Conservation (phyloP, 2,329 filamentous ascomycete genomes). For the Herpotrichia juniperi region DNA sequence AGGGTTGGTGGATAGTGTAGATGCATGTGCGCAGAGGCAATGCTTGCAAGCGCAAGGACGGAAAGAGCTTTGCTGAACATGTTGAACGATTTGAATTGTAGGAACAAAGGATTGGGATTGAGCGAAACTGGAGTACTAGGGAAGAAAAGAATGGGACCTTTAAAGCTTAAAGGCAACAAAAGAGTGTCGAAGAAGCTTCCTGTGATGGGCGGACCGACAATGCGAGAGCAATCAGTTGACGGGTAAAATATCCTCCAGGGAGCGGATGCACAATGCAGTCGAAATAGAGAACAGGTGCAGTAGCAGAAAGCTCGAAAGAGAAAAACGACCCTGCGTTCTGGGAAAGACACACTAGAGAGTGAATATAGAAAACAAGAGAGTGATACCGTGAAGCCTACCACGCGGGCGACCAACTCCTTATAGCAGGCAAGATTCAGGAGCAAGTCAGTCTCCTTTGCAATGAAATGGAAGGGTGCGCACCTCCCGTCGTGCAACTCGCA, state of each 20-base stretch:
- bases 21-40: constrained; percentile 49
- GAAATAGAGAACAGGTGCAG: constrained; percentile 12
- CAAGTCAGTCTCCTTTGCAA: not conserved
- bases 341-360: constrained; percentile 35
- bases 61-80: constrained; percentile 37
- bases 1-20: constrained; percentile 52
- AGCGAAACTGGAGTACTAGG: not conserved
- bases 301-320: constrained; percentile 30
- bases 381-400: constrained; percentile 17
- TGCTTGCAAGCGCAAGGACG: constrained; percentile 34
- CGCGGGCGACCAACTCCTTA: constrained; percentile 12
- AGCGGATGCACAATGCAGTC: constrained; percentile 13
- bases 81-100: constrained; percentile 5
- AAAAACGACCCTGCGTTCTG: constrained; percentile 38
- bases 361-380: constrained; percentile 33
- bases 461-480: constrained; percentile 1
- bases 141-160: not conserved
- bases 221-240: constrained; percentile 3
- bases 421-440: constrained; percentile 3
- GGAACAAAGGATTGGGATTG: not conserved
- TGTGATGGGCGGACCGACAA: constrained; percentile 8
- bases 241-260: constrained; percentile 3
- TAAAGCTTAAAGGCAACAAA: constrained; percentile 1
- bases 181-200: not conserved
- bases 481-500: constrained; percentile 30